These are phyloP conservation scores for Themeda triandra DNA, from an alignment of 176 grass and related monocot genomes.

Conservation along the genomic window DNA sequence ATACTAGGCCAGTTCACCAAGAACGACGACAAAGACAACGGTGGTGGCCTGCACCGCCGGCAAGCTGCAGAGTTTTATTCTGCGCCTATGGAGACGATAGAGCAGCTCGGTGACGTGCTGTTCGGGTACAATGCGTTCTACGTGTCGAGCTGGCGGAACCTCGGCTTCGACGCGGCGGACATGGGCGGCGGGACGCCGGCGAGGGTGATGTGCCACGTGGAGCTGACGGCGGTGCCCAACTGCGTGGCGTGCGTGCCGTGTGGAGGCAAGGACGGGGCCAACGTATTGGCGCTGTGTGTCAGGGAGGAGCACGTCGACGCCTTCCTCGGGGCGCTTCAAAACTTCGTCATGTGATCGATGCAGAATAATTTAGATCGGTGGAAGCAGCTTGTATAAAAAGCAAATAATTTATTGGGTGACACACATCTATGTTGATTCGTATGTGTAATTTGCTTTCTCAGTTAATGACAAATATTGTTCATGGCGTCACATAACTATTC, in stretches of 20 bases:
- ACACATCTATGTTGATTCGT: too few relatives aligned
- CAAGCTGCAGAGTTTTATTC: not conserved
- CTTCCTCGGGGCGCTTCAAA: too few relatives aligned
- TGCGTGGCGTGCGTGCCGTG: not conserved
- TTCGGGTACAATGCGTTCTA: not conserved
- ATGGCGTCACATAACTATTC: too few relatives aligned
- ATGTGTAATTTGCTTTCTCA: too few relatives aligned
- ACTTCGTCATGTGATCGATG: too few relatives aligned
- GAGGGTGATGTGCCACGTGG: not conserved
- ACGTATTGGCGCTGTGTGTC: not conserved
- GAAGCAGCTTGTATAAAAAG: too few relatives aligned
- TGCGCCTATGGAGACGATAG: too few relatives aligned
- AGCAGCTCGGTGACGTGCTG: not conserved
- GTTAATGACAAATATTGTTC: too few relatives aligned
- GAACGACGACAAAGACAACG: too few relatives aligned
- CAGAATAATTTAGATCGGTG: too few relatives aligned
- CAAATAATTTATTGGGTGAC: too few relatives aligned
- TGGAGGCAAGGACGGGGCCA: not conserved
- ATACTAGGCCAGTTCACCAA: not conserved
- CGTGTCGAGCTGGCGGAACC: slow-evolving; percentile 9
- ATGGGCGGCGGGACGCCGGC: not conserved
- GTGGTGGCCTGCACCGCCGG: too few relatives aligned
- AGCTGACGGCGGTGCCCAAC: not conserved
- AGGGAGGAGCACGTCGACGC: not conserved
- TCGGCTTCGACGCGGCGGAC: not conserved